Evolutionary conservation across 352 stramenopile genomes (phyloP), one percentile per base, ranked within the genome.

Genomic region (Pythium brachiatum): DNA sequence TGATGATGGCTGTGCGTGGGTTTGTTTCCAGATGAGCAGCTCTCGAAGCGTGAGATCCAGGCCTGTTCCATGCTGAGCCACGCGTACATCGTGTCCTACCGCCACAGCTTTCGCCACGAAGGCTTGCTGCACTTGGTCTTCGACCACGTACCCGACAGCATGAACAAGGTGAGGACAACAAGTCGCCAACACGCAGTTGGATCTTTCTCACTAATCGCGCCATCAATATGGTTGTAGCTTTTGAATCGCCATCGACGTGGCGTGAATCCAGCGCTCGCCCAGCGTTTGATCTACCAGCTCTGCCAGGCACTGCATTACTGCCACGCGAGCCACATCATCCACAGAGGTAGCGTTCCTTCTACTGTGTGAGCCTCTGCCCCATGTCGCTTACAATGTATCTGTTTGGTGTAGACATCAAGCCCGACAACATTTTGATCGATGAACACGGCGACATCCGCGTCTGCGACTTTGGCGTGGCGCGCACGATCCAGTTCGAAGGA

Each of bases 121-220:
- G 85, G 85, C 9, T 59, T 88, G 7, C 61, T 94, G 8, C 81
- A 94, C 29, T 68, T 94, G 6, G 85, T 94, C 11, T 92, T 94
- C 63, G 85, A 94, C 57, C 88, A 78, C 58, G 81, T 90, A 1
- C 77, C 76, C 31, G 78, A 83, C 39, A 83, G 70, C 15, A 78
- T 94, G 73, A 75, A 85, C 53, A 89, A 89, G 70, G 85, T 94
- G n/a, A n/a, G n/a, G n/a, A n/a, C n/a, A n/a, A n/a, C n/a, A n/a
- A n/a, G n/a, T n/a, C n/a, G n/a, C n/a, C n/a, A n/a, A n/a, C n/a
- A n/a, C n/a, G 41, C 18, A 62, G 41, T 36, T 9, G 23, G 39
- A 16, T 47, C 8, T 23, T 23, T 6, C n/a, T n/a, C n/a, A n/a
- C n/a, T n/a, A n/a, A n/a, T n/a, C n/a, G n/a, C n/a, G n/a, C n/a